These are phyloP conservation scores for Podaxis sp. DNA, from an alignment of 768 basidiomycete species.

Conservation along the genomic window DNA sequence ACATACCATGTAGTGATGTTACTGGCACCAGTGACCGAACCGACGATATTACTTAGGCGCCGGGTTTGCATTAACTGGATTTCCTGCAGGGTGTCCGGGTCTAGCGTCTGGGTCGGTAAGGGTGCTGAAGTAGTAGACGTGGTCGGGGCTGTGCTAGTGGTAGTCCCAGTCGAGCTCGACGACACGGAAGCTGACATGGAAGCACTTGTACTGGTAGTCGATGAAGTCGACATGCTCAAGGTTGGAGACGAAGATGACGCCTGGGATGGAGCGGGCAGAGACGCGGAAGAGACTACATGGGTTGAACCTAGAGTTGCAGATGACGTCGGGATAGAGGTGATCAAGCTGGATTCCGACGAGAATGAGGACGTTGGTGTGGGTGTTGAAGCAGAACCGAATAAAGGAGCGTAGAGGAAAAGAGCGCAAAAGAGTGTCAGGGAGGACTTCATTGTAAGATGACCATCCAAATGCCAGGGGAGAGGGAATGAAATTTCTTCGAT, in stretches of 20 bases:
- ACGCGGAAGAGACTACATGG: not conserved
- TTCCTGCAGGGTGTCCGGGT: conserved; percentile 4
- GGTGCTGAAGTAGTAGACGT: not conserved
- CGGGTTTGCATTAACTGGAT: conserved; percentile 25
- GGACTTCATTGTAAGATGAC: not conserved
- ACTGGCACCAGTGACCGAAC: conserved; percentile 30
- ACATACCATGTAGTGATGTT: conserved; percentile 40
- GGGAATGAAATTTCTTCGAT: not conserved
- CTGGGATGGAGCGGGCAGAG: not conserved
- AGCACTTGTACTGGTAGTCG: not conserved
- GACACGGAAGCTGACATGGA: not conserved
- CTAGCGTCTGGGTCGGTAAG: conserved; percentile 3
- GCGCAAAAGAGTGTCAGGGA: conserved; percentile 1
- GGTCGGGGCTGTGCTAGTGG: not conserved
- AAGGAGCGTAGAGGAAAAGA: conserved; percentile 6
- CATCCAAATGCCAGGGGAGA: conserved; percentile 1
- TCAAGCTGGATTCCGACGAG: not conserved
- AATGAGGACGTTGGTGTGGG: not conserved
- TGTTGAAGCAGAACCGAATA: not conserved
- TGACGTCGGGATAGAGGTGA: not conserved
- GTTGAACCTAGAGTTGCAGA: not conserved
- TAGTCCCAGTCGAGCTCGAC: not conserved
- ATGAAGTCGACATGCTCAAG: not conserved
- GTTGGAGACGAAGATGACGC: not conserved
- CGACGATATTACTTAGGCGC: conserved; percentile 44